Evolutionary conservation across 345 rosid genomes (phyloP).

Genomic region (Citrus sinensis): DNA sequence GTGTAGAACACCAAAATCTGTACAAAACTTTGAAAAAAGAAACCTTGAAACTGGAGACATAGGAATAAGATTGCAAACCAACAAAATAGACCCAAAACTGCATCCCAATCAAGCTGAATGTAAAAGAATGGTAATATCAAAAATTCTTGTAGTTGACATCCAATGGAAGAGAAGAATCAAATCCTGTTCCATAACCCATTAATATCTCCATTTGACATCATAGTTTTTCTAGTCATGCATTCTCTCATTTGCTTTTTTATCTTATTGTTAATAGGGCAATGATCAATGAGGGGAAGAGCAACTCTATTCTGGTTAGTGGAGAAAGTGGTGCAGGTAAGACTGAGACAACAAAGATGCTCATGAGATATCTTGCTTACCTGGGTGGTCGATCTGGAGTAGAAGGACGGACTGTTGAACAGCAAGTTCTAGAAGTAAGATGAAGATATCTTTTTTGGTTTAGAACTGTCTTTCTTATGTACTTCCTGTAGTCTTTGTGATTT

Average conservation of each 20-base stretch:
- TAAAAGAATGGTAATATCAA: too few species aligned
- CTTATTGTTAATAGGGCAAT: slow-evolving; percentile 61
- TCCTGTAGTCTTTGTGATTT: slow-evolving; percentile 2
- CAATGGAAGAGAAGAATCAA: too few species aligned
- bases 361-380: slow-evolving; percentile 96
- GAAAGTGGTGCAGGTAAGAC: slow-evolving; percentile 99
- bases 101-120: too few species aligned
- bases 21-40: too few species aligned
- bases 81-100: too few species aligned
- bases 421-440: slow-evolving; percentile 91
- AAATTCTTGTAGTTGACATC: too few species aligned
- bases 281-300: slow-evolving; percentile 98
- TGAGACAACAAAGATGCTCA: slow-evolving; percentile 99
- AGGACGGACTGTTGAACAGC: slow-evolving; percentile 99
- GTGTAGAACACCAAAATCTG: too few species aligned
- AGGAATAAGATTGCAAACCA: too few species aligned
- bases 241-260: slow-evolving; percentile 19
- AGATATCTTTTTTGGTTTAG: slow-evolving; percentile 12
- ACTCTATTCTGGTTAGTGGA: slow-evolving; percentile 99
- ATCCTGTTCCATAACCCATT: too few species aligned
- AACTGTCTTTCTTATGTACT: not conserved
- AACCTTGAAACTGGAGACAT: too few species aligned
- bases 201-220: slow-evolving; percentile 11
- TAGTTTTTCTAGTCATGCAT: slow-evolving; percentile 7
- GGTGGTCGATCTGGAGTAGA: slow-evolving; percentile 99